Conservation (phyloP, 306 rosid genomes). For the Argentina anserina region DNA sequence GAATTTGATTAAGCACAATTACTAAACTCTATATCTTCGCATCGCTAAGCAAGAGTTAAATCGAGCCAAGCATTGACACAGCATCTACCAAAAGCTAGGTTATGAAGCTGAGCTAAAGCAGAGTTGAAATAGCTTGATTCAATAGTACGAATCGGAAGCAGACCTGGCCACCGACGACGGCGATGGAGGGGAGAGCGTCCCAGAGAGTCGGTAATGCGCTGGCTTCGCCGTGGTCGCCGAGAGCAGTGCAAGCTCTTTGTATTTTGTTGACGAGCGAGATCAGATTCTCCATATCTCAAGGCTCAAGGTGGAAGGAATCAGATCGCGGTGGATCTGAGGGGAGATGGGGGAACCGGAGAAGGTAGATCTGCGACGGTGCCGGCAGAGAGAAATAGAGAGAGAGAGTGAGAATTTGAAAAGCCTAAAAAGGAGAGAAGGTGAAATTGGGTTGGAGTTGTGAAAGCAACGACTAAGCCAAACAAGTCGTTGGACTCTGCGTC, state of each 20-base stretch:
- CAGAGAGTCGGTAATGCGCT: conserved; percentile 86
- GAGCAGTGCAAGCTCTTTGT: conserved; percentile 93
- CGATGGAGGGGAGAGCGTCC: conserved; percentile 92
- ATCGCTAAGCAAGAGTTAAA: neutral
- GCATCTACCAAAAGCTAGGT: neutral
- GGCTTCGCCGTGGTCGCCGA: conserved; percentile 90
- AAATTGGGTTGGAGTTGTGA: neutral
- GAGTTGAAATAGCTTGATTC: neutral
- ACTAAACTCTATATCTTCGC: neutral
- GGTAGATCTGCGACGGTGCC: conserved; percentile 1
- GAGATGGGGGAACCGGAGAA: neutral
- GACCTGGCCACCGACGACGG: conserved; percentile 99
- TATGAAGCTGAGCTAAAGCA: neutral
- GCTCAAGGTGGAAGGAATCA: conserved; percentile 22
- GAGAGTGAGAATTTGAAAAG: conserved; percentile 7
- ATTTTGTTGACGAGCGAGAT: conserved; percentile 86
- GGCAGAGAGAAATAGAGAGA: conserved; percentile 18
- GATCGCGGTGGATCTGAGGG: conserved; percentile 42
- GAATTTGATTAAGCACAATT: neutral
- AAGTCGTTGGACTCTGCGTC: neutral
- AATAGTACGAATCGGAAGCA: conserved; percentile 26
- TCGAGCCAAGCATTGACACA: neutral
- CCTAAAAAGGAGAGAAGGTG: conserved; percentile 8
- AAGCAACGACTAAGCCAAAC: conserved; percentile 5
- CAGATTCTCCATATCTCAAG: conserved; percentile 63